Evolutionary conservation across 2,329 filamentous ascomycete genomes (phyloP).

Genomic region (Aspergillus sp.): DNA sequence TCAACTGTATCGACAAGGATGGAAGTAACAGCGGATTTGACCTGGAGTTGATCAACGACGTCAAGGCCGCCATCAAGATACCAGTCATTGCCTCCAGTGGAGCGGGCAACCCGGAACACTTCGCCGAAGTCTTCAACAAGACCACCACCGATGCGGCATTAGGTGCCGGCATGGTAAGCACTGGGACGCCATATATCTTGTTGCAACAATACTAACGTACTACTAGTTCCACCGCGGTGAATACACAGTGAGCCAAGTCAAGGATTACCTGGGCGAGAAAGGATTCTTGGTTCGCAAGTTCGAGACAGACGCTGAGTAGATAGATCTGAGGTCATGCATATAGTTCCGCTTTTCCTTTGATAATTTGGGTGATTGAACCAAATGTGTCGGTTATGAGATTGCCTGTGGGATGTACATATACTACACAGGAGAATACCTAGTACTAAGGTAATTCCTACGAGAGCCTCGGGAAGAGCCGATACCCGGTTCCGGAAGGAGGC

Average conservation of each 20-base stretch:
- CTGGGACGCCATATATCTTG: neutral
- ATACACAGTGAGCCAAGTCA: constrained; percentile 92
- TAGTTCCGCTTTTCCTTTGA: no score
- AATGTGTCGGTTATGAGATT: no score
- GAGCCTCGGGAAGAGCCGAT: no score
- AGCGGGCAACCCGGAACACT: constrained; percentile 83
- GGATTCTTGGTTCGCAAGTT: constrained; percentile 77
- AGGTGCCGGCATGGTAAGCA: constrained; percentile 80
- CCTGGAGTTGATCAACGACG: constrained; percentile 81
- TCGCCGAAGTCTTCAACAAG: constrained; percentile 81
- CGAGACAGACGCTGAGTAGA: constrained; percentile 47
- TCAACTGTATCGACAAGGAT: constrained; percentile 98
- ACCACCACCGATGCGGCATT: constrained; percentile 89
- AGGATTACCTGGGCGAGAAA: constrained; percentile 70
- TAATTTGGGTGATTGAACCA: neutral
- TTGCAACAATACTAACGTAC: constrained; percentile 10
- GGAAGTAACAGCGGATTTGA: constrained; percentile 94
- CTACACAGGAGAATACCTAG: no score
- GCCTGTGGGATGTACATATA: no score
- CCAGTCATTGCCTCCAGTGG: constrained; percentile 95
- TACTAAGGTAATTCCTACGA: no score
- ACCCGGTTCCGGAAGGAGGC: no score
- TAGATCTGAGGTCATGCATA: no score
- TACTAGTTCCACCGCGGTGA: constrained; percentile 82
- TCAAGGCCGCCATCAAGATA: constrained; percentile 83